A percentile compares a stretch with the other conserved stretches of the same genome.
phyloP scores from a whole-genome alignment of 192 early-diverging fungal genomes.

The Linnemannia exigua region DNA sequence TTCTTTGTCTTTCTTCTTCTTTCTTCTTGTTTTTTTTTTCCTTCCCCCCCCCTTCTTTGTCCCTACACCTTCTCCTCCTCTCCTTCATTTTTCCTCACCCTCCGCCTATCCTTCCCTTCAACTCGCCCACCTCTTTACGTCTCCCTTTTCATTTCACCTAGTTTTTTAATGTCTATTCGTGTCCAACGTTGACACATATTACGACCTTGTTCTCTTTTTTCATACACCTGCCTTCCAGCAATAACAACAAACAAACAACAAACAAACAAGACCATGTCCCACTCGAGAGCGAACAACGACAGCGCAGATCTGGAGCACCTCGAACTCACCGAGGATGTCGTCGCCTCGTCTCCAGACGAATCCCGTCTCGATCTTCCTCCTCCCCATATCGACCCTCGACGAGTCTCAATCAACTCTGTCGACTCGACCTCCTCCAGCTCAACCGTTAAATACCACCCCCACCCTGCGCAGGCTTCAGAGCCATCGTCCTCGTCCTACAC shows the following conservation, averaged over 20 bases:
- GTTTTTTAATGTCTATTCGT: not conserved
- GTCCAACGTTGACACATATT: not conserved
- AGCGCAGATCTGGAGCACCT: conserved; percentile 55
- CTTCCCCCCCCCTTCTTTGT: not conserved
- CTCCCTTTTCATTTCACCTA: not conserved
- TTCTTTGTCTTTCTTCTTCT: not conserved
- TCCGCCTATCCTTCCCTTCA: not conserved
- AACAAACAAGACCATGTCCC: conserved; percentile 26
- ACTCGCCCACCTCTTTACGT: not conserved
- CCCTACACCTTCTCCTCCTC: not conserved
- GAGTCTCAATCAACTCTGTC: conserved; percentile 49
- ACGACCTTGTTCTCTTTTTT: not conserved
- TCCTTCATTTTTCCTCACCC: not conserved
- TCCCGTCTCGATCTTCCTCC: conserved; percentile 2
- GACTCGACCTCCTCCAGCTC: conserved; percentile 33
- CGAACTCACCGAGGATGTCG: conserved; percentile 38
- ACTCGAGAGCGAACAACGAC: conserved; percentile 51
- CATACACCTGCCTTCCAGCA: not conserved
- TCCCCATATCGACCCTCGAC: conserved; percentile 18
- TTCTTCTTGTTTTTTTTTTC: not conserved
- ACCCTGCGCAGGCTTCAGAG: conserved; percentile 11
- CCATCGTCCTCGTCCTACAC: conserved; percentile 23
- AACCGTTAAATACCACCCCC: conserved; percentile 42
- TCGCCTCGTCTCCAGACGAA: conserved; percentile 3
- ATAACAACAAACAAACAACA: not conserved